Percentiles rank a stretch among this genome's conserved stretches.
phyloP scores from a whole-genome alignment of 2,329 filamentous ascomycete genomes.

The Rugonectria rugulosa region DNA sequence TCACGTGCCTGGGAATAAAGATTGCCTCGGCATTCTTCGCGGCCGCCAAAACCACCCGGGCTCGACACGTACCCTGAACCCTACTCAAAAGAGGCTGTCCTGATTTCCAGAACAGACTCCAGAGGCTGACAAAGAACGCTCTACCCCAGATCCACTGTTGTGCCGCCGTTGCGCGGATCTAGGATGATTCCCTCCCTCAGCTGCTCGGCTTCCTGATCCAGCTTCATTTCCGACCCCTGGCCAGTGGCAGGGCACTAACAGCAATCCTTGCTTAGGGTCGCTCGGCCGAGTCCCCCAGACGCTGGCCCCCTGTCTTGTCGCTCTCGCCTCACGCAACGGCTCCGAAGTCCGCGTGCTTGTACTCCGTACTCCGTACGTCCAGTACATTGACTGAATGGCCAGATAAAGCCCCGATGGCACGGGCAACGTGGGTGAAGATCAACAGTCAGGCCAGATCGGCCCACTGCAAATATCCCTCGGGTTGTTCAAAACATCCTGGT shows the following conservation, averaged over 20 bases:
- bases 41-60: neutral
- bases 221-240: constrained; percentile 39
- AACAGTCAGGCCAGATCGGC: constrained; percentile 26
- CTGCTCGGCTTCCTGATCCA: constrained; percentile 33
- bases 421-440: constrained; percentile 30
- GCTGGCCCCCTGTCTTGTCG: constrained; percentile 19
- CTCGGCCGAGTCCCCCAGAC: constrained; percentile 40
- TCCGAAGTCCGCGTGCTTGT: constrained; percentile 17
- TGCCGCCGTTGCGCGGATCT: constrained; percentile 36
- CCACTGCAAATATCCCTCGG: constrained; percentile 25
- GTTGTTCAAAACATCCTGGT: constrained; percentile 6
- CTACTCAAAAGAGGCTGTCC: constrained; percentile 7
- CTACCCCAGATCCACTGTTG: constrained; percentile 40
- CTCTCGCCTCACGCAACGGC: constrained; percentile 22
- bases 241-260: constrained; percentile 19
- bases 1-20: constrained; percentile 3
- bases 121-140: constrained; percentile 18
- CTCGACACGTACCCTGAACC: neutral
- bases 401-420: constrained; percentile 35
- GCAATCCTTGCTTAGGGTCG: constrained; percentile 17
- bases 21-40: constrained; percentile 5
- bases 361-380: too few species aligned
- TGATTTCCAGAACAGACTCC: neutral
- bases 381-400: constrained; percentile 21
- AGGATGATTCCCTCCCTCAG: constrained; percentile 24